Evolutionary conservation across 305 asterid species (phyloP).

Genomic region (Fraxinus dipetala): DNA sequence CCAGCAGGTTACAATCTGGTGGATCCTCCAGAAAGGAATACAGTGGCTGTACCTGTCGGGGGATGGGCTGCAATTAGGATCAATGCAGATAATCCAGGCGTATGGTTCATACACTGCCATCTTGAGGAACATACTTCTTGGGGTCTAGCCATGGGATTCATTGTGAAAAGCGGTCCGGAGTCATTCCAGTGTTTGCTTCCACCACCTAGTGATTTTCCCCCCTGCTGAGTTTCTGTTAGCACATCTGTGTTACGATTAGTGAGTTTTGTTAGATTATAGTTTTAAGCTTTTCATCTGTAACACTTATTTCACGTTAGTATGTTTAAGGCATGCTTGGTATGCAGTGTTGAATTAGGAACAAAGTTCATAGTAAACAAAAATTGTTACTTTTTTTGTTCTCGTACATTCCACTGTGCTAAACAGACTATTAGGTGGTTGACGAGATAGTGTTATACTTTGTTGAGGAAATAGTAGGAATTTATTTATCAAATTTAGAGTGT

Average conservation of each 20-base stretch:
- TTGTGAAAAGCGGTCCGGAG: conserved; percentile 50
- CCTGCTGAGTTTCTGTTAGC: conserved; percentile 38
- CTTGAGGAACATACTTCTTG: conserved; percentile 76
- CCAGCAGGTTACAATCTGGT: conserved; percentile 46
- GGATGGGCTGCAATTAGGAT: conserved; percentile 80
- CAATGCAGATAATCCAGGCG: conserved; percentile 69
- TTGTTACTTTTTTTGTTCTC: neutral
- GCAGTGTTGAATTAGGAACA: neutral
- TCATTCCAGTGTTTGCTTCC: conserved; percentile 52
- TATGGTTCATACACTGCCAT: conserved; percentile 81
- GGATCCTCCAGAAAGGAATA: conserved; percentile 82
- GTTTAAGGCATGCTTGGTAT: neutral
- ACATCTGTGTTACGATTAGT: neutral
- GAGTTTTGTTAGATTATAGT: neutral
- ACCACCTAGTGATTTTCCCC: conserved; percentile 74
- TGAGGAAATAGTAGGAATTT: neutral
- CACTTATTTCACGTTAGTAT: neutral
- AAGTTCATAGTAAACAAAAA: neutral
- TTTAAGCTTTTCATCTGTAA: neutral
- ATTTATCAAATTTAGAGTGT: neutral
- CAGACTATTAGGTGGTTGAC: neutral
- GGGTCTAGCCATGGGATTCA: conserved; percentile 71
- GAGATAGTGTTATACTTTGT: neutral
- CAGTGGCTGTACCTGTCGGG: conserved; percentile 73
- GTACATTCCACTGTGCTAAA: neutral